Evolutionary conservation across 257 asterid species (phyloP), one percentile per base, ranked within the genome.

Genomic region (Solanum pimpinellifolium): DNA sequence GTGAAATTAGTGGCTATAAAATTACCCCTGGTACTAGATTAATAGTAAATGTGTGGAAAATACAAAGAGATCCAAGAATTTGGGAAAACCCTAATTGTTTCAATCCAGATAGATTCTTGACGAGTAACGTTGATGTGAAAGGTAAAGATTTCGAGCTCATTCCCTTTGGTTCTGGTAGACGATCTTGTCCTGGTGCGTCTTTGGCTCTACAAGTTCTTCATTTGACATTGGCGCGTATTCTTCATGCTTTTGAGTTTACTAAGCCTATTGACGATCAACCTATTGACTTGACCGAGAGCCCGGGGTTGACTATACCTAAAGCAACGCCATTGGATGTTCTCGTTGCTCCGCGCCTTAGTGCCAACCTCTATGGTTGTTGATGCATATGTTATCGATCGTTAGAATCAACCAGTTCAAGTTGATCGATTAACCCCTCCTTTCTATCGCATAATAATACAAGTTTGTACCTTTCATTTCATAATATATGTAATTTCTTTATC

Each of bases 151-250:
- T 91, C 68, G 94, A 91, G 76, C 84, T 92, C 85, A 85, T 94
- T 15, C 94, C 97, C 1, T 94, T 94, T 87, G 93, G 96, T 5
- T 91, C 90, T 1, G 96, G 96, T 2, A 87, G 93, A 60, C 89
- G 95, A 84, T 73, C 86, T 49, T 92, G 96, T 65, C 94, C 96
- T 0, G 93, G 91, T 0, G 33, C 84, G 2, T 31, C 76, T 13
- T 49, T 92, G n/a, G 92, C 90, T n/a, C 74, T 91, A 2, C 91
- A 88, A 8, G 68, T 86, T 33, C 35, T 86, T 2, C 88, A 88
- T 29, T 69, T 92, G 41, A 87, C 86, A 11, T 89, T 92, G 52
- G 95, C 92, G 0, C 88, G 90, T 83, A n/a, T 92, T n/a, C 65
- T 93, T 23, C 95, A 93, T 9, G 89, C 89, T 7, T 93, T 93